A percentile compares a stretch with the other conserved stretches of the same genome.
Conservation (phyloP, 2,329 filamentous ascomycete genomes). For the Hypoxylon sp. region DNA sequence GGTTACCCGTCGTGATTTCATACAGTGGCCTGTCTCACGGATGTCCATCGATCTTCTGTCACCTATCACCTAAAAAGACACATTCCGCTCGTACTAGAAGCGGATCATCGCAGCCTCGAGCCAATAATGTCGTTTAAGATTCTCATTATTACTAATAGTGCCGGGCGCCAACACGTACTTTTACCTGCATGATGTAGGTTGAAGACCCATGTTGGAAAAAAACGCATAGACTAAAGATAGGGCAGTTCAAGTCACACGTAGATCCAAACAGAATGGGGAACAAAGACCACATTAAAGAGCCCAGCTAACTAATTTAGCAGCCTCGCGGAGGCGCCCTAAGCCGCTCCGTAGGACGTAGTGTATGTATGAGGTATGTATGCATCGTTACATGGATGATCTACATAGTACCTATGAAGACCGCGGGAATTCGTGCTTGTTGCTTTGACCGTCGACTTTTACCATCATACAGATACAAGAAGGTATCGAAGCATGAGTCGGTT, state of each 20-base stretch:
- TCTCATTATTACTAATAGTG: conserved; percentile 32
- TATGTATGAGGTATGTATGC: conserved; percentile 16
- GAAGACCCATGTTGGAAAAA: conserved; percentile 16
- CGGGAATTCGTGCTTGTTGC: neutral
- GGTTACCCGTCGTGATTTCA: conserved; percentile 5
- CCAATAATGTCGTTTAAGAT: conserved; percentile 17
- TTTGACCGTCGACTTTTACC: neutral
- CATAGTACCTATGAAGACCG: conserved; percentile 5
- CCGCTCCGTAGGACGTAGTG: conserved; percentile 20
- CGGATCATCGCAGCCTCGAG: conserved; percentile 8
- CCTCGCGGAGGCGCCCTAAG: conserved; percentile 27
- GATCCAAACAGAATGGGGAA: conserved; percentile 35
- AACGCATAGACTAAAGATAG: conserved; percentile 1
- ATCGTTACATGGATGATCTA: conserved; percentile 22
- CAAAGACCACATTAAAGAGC: conserved; percentile 27
- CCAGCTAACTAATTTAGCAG: conserved; percentile 36
- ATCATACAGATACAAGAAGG: conserved; percentile 3
- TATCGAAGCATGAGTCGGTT: conserved; percentile 13
- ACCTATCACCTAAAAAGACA: conserved; percentile 24
- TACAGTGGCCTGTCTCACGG: conserved; percentile 25
- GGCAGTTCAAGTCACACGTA: conserved; percentile 17
- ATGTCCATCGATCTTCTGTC: conserved; percentile 17
- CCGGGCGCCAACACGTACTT: conserved; percentile 17
- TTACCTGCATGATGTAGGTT: conserved; percentile 2
- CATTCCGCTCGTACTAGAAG: conserved; percentile 16